Evolutionary conservation across 192 early-diverging fungal species (phyloP), one percentile per base, ranked within the genome.

Genomic region (Entomortierella parvispora): DNA sequence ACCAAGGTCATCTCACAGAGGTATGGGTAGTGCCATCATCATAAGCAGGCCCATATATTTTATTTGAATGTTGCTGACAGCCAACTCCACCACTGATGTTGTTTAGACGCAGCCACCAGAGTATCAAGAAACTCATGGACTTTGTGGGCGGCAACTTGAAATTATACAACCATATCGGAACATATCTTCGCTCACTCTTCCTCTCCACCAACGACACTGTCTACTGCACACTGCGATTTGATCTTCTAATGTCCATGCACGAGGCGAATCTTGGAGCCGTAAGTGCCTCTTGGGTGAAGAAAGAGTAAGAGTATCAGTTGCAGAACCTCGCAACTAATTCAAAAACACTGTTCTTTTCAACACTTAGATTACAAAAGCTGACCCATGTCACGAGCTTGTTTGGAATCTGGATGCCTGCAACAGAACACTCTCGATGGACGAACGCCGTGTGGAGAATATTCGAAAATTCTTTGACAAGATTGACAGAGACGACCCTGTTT

Each of bases 361-460:
- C 22, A 29, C 17, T 2, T 79, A 87, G 83, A 82, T 88, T 43
- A 79, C 79, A n/a, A 62, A 82, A 46, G 71, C 52, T 28, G 87
- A 88, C 42, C 65, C 80, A 23, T 85, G 83, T 23, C 83, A 88
- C 54, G 72, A 80, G n/a, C 67, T 88, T 20, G 80, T 83, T 5
- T 88, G 87, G 87, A 84, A 81, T 20, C 58, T 88, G 42, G 85
- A 88, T 67, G 83, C 83, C 4, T 88, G 87, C 44, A 79, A 85
- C 47, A 80, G 84, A 18, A 88, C 75, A 48, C 69, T 85, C 40
- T 79, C 71, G 22, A 85, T 88, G 85, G 87, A 88, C 68, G 81
- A 86, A 20, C 50, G 74, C 9, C 82, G 86, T 52, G 75, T 88
- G 4, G 75, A 70, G 31, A 85, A 88, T 29, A 86, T 88, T 22